Evolutionary conservation across 768 basidiomycete species (phyloP).

Genomic region (Agrocybe chaxingu): DNA sequence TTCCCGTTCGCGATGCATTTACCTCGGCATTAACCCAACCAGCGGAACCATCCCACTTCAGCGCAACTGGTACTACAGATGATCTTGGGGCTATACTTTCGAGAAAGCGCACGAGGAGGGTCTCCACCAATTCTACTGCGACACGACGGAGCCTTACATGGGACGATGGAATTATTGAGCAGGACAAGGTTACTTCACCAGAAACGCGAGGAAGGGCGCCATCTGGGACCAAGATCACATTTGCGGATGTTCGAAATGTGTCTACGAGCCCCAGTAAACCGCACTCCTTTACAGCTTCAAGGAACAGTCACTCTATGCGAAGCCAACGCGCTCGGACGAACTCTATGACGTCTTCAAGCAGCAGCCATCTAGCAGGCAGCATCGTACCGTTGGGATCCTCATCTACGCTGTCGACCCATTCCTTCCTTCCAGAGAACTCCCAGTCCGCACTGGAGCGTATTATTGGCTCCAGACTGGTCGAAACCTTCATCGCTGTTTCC

Average conservation of each 20-base stretch:
- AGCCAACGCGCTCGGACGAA: slow-evolving; percentile 45
- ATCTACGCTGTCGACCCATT: slow-evolving; percentile 18
- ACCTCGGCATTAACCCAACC: slow-evolving; percentile 74
- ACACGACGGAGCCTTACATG: slow-evolving; percentile 43
- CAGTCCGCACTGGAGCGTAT: slow-evolving; percentile 70
- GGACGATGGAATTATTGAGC: slow-evolving; percentile 40
- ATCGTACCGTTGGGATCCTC: slow-evolving; percentile 10
- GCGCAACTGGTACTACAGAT: slow-evolving; percentile 54
- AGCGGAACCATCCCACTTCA: slow-evolving; percentile 58
- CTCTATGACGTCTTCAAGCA: slow-evolving; percentile 50
- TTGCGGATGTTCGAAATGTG: slow-evolving; percentile 17
- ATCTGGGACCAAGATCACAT: slow-evolving; percentile 44
- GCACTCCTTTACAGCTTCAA: slow-evolving; percentile 17
- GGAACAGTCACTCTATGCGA: slow-evolving; percentile 30
- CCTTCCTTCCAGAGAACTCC: slow-evolving; percentile 54
- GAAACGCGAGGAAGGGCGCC: slow-evolving; percentile 31
- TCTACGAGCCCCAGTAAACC: slow-evolving; percentile 14
- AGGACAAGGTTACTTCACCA: slow-evolving; percentile 16
- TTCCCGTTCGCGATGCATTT: slow-evolving; percentile 74
- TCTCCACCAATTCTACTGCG: slow-evolving; percentile 55
- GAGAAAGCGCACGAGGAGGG: slow-evolving; percentile 56
- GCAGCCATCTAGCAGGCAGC: slow-evolving; percentile 22
- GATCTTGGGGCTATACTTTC: slow-evolving; percentile 64
- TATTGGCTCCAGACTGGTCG: slow-evolving; percentile 68
- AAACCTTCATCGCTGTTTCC: slow-evolving; percentile 68